These are phyloP conservation scores for Colletotrichum karsti DNA, from an alignment of 2,329 filamentous ascomycete species.

Conservation along the genomic window DNA sequence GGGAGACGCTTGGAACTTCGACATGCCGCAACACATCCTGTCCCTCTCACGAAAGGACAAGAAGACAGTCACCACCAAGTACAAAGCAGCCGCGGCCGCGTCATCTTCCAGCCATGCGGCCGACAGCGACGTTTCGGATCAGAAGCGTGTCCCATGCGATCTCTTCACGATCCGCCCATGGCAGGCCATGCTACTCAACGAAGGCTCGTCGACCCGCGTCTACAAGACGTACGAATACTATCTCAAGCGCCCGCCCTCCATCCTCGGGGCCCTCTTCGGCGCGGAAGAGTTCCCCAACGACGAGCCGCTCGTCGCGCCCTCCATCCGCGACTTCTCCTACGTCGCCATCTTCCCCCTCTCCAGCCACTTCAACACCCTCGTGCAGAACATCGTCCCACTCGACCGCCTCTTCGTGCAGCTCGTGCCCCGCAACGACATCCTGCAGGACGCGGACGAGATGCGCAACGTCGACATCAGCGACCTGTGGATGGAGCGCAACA, in stretches of 20 bases:
- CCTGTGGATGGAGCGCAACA: conserved; percentile 63
- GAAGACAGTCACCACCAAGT: neutral
- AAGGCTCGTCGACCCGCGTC: conserved; percentile 76
- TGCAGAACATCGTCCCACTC: conserved; percentile 58
- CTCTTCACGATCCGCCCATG: conserved; percentile 71
- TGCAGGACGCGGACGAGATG: conserved; percentile 46
- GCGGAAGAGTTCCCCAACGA: conserved; percentile 47
- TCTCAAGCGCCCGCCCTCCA: conserved; percentile 68
- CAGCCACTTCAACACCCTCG: conserved; percentile 63
- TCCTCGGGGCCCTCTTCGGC: conserved; percentile 62
- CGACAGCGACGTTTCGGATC: neutral
- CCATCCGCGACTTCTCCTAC: conserved; percentile 63
- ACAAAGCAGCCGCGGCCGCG: neutral
- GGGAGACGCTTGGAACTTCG: conserved; percentile 70
- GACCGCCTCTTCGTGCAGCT: conserved; percentile 64
- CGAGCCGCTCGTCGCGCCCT: conserved; percentile 45
- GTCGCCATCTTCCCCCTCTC: conserved; percentile 74
- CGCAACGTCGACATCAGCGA: conserved; percentile 49
- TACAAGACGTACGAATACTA: conserved; percentile 80
- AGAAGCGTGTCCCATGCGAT: conserved; percentile 35
- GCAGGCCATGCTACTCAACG: conserved; percentile 74
- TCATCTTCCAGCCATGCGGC: neutral
- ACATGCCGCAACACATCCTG: conserved; percentile 69
- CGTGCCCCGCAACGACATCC: conserved; percentile 41
- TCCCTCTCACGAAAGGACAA: conserved; percentile 47